phyloP scores from a whole-genome alignment of 768 basidiomycete genomes.

The Gloeostereum incarnatum region DNA sequence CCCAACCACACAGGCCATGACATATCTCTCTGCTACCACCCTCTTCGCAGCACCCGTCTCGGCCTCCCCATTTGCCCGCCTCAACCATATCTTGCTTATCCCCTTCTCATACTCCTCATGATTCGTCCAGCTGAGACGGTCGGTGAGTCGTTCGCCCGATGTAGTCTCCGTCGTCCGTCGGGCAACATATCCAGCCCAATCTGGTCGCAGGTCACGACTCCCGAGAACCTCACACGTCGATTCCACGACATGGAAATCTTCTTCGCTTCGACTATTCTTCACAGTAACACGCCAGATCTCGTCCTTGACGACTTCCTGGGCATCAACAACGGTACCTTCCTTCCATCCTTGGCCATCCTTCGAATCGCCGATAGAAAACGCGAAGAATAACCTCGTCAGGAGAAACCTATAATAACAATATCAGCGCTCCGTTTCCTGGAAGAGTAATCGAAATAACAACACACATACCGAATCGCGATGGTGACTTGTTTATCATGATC shows the following conservation, averaged over 20 bases:
- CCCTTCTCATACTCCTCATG: slow-evolving; percentile 63
- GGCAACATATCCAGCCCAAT: slow-evolving; percentile 63
- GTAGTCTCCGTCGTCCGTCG: neutral
- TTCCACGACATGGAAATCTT: slow-evolving; percentile 52
- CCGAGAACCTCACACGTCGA: slow-evolving; percentile 70
- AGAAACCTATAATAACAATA: slow-evolving; percentile 62
- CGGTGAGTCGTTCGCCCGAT: slow-evolving; percentile 20
- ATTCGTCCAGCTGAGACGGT: slow-evolving; percentile 54
- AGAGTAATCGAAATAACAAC: neutral
- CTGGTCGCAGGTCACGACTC: slow-evolving; percentile 33
- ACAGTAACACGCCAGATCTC: slow-evolving; percentile 56
- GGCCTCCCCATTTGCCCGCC: slow-evolving; percentile 32
- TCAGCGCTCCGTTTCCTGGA: slow-evolving; percentile 5
- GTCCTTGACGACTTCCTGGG: slow-evolving; percentile 37
- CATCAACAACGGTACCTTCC: slow-evolving; percentile 30
- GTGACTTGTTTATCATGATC: slow-evolving; percentile 48
- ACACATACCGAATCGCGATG: slow-evolving; percentile 44
- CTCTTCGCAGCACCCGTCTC: slow-evolving; percentile 29
- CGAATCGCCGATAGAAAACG: slow-evolving; percentile 40
- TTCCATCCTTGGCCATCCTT: slow-evolving; percentile 23
- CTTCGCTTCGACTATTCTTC: slow-evolving; percentile 9
- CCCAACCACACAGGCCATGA: slow-evolving; percentile 60
- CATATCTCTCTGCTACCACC: slow-evolving; percentile 49
- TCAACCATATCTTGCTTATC: slow-evolving; percentile 60
- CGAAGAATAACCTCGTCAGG: slow-evolving; percentile 54